Base-by-base conservation (phyloP, 495 filamentous ascomycete species). In the Parmelia sp. region DNA sequence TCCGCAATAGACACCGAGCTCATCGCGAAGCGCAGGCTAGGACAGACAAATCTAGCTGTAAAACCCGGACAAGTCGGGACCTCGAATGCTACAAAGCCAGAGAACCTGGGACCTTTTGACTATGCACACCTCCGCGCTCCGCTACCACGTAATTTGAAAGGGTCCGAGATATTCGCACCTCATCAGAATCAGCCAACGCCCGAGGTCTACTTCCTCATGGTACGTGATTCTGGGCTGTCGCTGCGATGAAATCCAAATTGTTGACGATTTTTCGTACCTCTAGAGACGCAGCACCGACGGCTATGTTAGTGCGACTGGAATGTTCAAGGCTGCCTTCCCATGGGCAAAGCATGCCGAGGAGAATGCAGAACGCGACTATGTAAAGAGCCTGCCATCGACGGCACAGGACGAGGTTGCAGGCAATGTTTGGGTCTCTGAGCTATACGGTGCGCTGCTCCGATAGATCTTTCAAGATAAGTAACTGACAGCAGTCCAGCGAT, bases 241-340 rank as follows among this genome's bases (percentile, higher is more conserved):
- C 5, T 60, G 55, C 17, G 10, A 23, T 15, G 6, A 39, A 45
- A 58, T 51, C 57, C 2, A n/a, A 62, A 66, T 63, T 45, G 69
- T 67, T 53, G 59, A 62, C 17, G 44, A 14, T 39, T 11, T 56
- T 36, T 63, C 33, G 11, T 27, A 63, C 19, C 63, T 65, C 71
- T 70, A 88, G 86, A 86, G 95, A 73, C 90, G 94, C 64, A 96
- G 91, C 78, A 87, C 86, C 72, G 94, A 98, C 77, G 95, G 95
- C 45, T 97, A 81, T 72, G 86, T 98, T 45, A 96, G 91, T 70
- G 92, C 94, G 9, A 97, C 94, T 60, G 94, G 95, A 72, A 97
- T 98, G 95, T 98, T 97, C 82, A 98, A 97, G 78, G 95, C 95
- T 62, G 90, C 93, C 9, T 98, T 97, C 74, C 94, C 94, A 5